phyloP scores from a whole-genome alignment of 768 basidiomycete genomes.

The Atractiella rhizophila region DNA sequence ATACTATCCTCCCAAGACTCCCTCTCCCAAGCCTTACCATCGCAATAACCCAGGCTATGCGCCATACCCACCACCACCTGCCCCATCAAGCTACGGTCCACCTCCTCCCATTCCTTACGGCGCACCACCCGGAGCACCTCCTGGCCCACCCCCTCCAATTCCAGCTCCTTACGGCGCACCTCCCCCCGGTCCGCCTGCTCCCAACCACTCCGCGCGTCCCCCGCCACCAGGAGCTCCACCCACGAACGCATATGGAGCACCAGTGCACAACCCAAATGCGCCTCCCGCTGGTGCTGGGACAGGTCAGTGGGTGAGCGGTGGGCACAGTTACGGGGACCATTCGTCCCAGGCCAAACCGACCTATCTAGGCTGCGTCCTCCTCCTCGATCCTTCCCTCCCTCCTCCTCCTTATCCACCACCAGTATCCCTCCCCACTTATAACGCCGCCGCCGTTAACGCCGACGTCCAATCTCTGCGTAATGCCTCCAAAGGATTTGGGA shows the following conservation, averaged over 20 bases:
- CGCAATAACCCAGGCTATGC: too few species aligned
- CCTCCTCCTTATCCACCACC: conserved; percentile 2
- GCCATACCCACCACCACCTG: too few species aligned
- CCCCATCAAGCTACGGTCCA: conserved; percentile 8
- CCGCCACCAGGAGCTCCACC: neutral
- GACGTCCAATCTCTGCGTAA: conserved; percentile 22
- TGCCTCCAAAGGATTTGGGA: conserved; percentile 22
- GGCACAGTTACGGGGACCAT: neutral
- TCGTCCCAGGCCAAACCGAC: neutral
- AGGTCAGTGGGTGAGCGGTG: neutral
- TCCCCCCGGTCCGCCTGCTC: neutral
- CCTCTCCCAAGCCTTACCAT: too few species aligned
- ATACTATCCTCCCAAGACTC: too few species aligned
- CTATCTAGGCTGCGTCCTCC: neutral
- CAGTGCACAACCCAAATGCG: neutral
- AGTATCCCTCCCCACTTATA: neutral
- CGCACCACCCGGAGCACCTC: conserved; percentile 1
- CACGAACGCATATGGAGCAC: neutral
- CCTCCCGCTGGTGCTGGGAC: neutral
- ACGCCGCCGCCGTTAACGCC: conserved; percentile 12
- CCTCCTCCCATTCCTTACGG: conserved; percentile 4
- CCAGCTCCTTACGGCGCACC: conserved; percentile 11
- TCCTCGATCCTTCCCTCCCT: neutral
- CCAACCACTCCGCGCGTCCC: neutral
- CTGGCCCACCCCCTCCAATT: neutral